Percentiles rank a stretch among this genome's conserved stretches.
phyloP scores from a whole-genome alignment of 495 filamentous ascomycete genomes.

The Penicillium mononematosum region DNA sequence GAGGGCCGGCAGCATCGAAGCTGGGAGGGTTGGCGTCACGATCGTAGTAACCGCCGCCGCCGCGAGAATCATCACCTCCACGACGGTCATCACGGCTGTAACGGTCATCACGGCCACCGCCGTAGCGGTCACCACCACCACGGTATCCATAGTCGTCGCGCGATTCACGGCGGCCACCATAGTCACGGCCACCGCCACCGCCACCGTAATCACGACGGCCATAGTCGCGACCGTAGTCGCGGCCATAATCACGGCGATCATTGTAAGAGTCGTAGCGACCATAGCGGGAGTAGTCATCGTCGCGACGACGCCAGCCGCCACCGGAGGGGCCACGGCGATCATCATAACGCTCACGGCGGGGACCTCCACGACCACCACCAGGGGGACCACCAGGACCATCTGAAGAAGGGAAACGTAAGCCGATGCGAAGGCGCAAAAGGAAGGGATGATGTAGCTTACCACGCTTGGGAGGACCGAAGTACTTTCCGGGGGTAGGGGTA shows the following conservation, averaged over 20 bases:
- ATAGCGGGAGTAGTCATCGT: constrained; percentile 55
- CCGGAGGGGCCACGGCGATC: constrained; percentile 58
- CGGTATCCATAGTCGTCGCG: constrained; percentile 55
- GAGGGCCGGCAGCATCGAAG: constrained; percentile 54
- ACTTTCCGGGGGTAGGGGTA: constrained; percentile 97
- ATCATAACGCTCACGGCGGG: constrained; percentile 50
- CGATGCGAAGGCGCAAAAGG: constrained; percentile 22
- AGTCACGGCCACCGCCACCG: constrained; percentile 43
- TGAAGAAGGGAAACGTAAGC: constrained; percentile 29
- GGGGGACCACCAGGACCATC: constrained; percentile 39
- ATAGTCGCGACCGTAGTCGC: constrained; percentile 50
- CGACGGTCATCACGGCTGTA: constrained; percentile 64
- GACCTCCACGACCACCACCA: constrained; percentile 9
- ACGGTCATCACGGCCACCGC: constrained; percentile 60
- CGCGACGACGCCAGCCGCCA: constrained; percentile 47
- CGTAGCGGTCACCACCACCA: constrained; percentile 45
- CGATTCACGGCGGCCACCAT: constrained; percentile 52
- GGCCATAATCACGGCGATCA: constrained; percentile 51
- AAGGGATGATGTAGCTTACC: constrained; percentile 55
- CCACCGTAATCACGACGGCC: constrained; percentile 49
- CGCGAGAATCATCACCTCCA: constrained; percentile 38
- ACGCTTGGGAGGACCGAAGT: constrained; percentile 97
- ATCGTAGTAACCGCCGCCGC: constrained; percentile 51
- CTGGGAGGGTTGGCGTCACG: constrained; percentile 38
- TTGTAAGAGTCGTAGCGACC: constrained; percentile 60